Percentiles rank a stretch among this genome's conserved stretches.
These are phyloP conservation scores for Prunus fruticosa DNA, from an alignment of 306 rosid genomes.

Conservation along the genomic window DNA sequence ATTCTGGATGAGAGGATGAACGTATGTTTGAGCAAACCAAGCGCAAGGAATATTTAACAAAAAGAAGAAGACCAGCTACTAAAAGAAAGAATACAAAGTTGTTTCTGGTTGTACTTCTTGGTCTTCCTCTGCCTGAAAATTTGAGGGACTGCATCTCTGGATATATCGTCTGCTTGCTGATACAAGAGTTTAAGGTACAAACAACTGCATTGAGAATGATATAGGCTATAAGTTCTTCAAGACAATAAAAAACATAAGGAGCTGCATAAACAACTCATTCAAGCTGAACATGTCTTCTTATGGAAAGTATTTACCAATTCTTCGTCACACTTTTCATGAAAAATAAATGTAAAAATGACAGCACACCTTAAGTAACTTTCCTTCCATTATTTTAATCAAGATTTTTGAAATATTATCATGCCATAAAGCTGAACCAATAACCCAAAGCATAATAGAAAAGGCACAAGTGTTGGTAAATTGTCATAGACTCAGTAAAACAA, in stretches of 20 bases:
- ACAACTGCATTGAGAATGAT: constrained; percentile 54
- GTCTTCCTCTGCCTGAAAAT: constrained; percentile 69
- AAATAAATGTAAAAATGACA: not conserved
- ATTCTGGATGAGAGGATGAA: constrained; percentile 49
- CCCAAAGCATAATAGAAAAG: not conserved
- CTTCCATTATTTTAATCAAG: not conserved
- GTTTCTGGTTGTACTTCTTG: constrained; percentile 56
- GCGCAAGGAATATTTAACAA: constrained; percentile 15
- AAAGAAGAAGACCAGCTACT: constrained; percentile 13
- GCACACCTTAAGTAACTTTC: not conserved
- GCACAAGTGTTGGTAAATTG: not conserved
- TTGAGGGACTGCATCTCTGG: constrained; percentile 69
- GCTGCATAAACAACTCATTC: constrained; percentile 7
- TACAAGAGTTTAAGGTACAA: constrained; percentile 89
- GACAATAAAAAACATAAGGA: not conserved
- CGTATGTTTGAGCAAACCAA: constrained; percentile 20
- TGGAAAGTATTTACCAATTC: not conserved
- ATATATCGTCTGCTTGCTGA: constrained; percentile 67
- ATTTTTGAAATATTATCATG: not conserved
- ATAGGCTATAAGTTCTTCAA: constrained; percentile 19
- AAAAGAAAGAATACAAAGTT: constrained; percentile 11
- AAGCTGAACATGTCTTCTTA: not conserved
- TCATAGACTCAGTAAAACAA: not conserved
- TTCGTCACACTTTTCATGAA: not conserved
- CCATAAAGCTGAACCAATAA: not conserved